Base-by-base conservation (phyloP, 768 basidiomycete genomes). In the Pleurotus cornucopiae region DNA sequence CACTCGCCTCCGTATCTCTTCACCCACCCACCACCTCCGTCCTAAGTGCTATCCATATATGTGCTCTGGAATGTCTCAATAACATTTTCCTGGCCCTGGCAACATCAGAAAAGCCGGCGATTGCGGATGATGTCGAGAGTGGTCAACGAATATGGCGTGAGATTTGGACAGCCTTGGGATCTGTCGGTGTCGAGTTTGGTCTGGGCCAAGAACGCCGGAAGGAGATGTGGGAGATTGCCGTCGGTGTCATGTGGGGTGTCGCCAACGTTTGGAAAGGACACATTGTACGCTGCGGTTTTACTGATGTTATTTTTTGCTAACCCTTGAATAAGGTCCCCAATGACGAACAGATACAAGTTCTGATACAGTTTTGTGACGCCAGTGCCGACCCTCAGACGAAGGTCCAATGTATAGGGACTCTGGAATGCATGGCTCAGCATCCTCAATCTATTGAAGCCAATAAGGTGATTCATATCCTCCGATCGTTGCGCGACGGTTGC, bases 21-120 rank as follows among this genome's bases (percentile, higher is more conserved):
- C 91, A 96, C 65, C 91, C 93, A 40, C 94, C 94, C 1, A 94
- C 88, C 11, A 96, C 94, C 0, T 91, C 93, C 21, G 88, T 78
- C 7, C 80, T 98, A 45, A 82, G 89, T 59, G 83, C 88, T 5
- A 84, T 96, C 49, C 94, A 97, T 65, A 76, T 92, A 56, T 79
- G 86, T 60, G 90, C 93, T 7, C 76, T 95, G 23, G 93, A 96
- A 67, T 94, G 94, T 64, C 76, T 98, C 46, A 94, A 91, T 64
- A 97, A 98, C 65, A 76, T 94, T 39, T 88, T 96, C 63, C 75
- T 95, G 37, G 86, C 92, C 2, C 76, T 89, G 11, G 78, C 85
- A 2, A 74, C 80, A 0, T 69, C 76, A 3, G 71, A 78, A 1
- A 77, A 75, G 51, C 61, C 74, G 23, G 69, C 62, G 3, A 66